Conservation (phyloP, 2,329 filamentous ascomycete genomes). For the Nigrograna mackinnonii region DNA sequence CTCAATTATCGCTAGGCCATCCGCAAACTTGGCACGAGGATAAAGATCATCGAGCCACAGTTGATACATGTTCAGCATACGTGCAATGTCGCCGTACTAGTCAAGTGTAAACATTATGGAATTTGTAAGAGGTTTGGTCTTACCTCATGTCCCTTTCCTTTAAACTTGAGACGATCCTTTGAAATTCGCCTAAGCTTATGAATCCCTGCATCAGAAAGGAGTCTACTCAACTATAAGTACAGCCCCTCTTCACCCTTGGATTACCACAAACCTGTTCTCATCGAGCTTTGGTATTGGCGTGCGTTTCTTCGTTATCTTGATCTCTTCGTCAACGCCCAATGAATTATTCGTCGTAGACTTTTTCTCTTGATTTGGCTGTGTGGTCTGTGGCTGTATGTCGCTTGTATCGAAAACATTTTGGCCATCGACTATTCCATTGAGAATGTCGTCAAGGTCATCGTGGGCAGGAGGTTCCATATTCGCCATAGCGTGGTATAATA, state of each 20-base stretch:
- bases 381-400: conserved; percentile 18
- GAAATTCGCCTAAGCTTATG: conserved; percentile 76
- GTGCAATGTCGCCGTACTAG: conserved; percentile 81
- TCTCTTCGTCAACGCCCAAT: conserved; percentile 83
- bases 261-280: conserved; percentile 71
- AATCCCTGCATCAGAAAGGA: conserved; percentile 84
- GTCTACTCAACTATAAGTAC: too few relatives aligned
- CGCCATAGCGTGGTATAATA: background rate
- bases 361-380: conserved; percentile 21
- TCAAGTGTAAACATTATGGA: conserved; percentile 13
- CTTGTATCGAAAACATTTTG: conserved; percentile 50
- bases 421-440: conserved; percentile 72
- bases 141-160: conserved; percentile 93
- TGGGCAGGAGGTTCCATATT: conserved; percentile 28
- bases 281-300: conserved; percentile 85
- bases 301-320: conserved; percentile 78
- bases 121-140: background rate
- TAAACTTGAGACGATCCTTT: conserved; percentile 72
- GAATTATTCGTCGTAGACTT: conserved; percentile 49
- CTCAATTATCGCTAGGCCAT: conserved; percentile 88
- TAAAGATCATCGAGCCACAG: conserved; percentile 96
- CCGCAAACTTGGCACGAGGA: conserved; percentile 90
- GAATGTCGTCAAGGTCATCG: conserved; percentile 67
- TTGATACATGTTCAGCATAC: conserved; percentile 88
- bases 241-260: too few relatives aligned